Percentiles rank a stretch among this genome's conserved stretches.
These are phyloP conservation scores for Aureobasidium sp. DNA, from an alignment of 2,329 filamentous ascomycete species.

Conservation along the genomic window DNA sequence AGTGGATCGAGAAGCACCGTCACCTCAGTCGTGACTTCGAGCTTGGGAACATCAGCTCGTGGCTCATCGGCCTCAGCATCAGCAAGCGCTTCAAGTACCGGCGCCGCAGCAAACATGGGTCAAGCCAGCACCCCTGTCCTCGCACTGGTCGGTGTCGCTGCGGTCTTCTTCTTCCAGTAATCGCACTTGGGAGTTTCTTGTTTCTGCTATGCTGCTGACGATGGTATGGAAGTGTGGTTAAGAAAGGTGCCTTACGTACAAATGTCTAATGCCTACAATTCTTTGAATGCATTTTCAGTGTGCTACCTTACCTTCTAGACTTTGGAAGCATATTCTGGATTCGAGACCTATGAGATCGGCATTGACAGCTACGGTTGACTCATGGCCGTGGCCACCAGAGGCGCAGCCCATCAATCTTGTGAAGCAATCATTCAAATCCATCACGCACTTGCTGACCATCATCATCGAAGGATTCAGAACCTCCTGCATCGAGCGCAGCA, in stretches of 20 bases:
- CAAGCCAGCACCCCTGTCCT: conserved; percentile 29
- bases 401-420: neutral
- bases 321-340: neutral
- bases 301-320: neutral
- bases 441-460: neutral
- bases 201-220: neutral
- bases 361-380: neutral
- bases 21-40: conserved; percentile 15
- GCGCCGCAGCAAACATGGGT: conserved; percentile 15
- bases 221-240: neutral
- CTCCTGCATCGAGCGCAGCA: neutral
- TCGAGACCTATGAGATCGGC: neutral
- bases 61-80: conserved; percentile 13
- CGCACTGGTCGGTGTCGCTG: conserved; percentile 32
- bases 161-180: conserved; percentile 27
- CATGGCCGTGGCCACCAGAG: neutral
- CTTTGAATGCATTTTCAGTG: neutral
- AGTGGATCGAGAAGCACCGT: conserved; percentile 15
- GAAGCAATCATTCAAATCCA: neutral
- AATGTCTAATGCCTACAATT: conserved; percentile 5
- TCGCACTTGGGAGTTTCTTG: neutral
- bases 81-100: neutral
- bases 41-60: conserved; percentile 10
- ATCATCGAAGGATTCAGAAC: neutral
- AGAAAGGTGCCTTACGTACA: neutral